A percentile compares a stretch with the other conserved stretches of the same genome.
Evolutionary conservation across 805 yeast genomes (phyloP).

Genomic region (Saccharomycopsis sp.): DNA sequence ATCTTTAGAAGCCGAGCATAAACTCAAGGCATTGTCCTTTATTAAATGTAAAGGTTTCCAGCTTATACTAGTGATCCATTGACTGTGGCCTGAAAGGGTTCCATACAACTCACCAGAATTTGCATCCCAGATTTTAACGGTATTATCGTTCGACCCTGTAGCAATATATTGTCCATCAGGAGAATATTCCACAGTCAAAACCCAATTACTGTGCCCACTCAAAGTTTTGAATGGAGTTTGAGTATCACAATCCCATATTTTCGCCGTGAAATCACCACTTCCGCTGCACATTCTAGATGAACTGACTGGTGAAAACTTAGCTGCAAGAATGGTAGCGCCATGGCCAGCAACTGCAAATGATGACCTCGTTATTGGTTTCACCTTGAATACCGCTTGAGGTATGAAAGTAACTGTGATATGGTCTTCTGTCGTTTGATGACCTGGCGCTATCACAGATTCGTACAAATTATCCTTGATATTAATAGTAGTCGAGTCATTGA

Average conservation of each 20-base stretch:
- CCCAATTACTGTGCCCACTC: conserved; percentile 89
- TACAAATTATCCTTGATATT: conserved; percentile 78
- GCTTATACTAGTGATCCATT: conserved; percentile 81
- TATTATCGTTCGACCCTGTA: conserved; percentile 92
- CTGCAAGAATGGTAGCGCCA: conserved; percentile 86
- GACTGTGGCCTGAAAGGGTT: conserved; percentile 59
- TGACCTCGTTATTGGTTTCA: conserved; percentile 82
- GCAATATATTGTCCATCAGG: conserved; percentile 90
- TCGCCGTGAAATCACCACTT: conserved; percentile 92
- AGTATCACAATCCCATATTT: conserved; percentile 95
- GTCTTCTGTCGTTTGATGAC: conserved; percentile 86
- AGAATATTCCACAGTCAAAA: conserved; percentile 81
- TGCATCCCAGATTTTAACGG: conserved; percentile 83
- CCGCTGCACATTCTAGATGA: conserved; percentile 87
- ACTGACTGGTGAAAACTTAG: conserved; percentile 89
- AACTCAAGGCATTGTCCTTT: conserved; percentile 46
- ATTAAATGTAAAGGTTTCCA: conserved; percentile 94
- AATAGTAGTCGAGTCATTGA: conserved; percentile 37
- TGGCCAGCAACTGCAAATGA: conserved; percentile 94
- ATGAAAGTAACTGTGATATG: conserved; percentile 84
- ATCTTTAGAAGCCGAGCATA: conserved; percentile 88
- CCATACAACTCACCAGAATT: conserved; percentile 42
- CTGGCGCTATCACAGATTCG: conserved; percentile 76
- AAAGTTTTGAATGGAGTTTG: conserved; percentile 82
- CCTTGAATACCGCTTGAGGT: conserved; percentile 93